Base-by-base conservation (phyloP, 331 rosid genomes). In the Quercus lobata region DNA sequence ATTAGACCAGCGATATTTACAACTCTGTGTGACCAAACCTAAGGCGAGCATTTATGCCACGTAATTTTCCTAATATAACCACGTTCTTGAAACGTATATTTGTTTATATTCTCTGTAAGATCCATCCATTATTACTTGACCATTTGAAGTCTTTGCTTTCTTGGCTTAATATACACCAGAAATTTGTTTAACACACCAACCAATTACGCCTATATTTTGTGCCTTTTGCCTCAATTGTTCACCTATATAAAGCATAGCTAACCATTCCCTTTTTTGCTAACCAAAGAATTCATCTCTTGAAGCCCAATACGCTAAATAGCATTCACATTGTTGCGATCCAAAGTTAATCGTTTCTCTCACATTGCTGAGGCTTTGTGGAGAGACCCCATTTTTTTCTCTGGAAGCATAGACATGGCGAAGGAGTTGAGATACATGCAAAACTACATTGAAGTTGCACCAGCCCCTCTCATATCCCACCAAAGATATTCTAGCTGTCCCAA, bases 371-470 rank as follows among this genome's bases (percentile, higher is more conserved):
- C 32, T 60, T 22, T 24, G 30, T 24, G 6, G 18, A 22, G 66
- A 60, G 66, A 60, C 24, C 24, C 25, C 29, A 57, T 57, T 21
- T 60, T 58, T 58, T 58, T n/a, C 30, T 22, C 14, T 8, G 17
- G 24, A 15, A 24, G 30, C 5, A 6, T 32, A 65, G 71, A 65
- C 79, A 87, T 83, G 90, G 66, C 41, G 84, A 84, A 83, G 84
- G 83, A 71, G 65, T 56, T 78, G 73, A 87, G 70, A 80, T 7
- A 55, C 66, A 79, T 83, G 49, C 69, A 76, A 41, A 80, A 58
- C 9, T 82, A 74, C 80, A 87, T 79, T 49, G 91, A 91, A 54
- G 83, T 87, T 29, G 91, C 95, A 63, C 95, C 93, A 1, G 63
- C 85, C 49, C 73, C 83, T 1, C 54, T 85, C 72, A 55, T 80